phyloP scores from a whole-genome alignment of 495 filamentous ascomycete genomes.

The Xylaria intraflava region DNA sequence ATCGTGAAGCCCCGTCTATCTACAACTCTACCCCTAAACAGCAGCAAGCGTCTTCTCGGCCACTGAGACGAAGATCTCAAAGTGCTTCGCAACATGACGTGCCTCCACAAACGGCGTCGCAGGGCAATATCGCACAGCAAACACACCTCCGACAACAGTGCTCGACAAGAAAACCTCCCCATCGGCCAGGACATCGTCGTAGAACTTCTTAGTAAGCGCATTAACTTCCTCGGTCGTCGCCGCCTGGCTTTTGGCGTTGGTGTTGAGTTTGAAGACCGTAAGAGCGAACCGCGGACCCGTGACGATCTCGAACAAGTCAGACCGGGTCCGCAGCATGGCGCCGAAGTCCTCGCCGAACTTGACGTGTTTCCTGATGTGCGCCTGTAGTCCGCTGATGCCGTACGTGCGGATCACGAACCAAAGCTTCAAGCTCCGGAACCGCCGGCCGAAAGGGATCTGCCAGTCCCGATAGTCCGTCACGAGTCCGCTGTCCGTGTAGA shows the following conservation, averaged over 20 bases:
- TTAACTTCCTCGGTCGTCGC: slow-evolving; percentile 42
- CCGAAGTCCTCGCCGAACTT: slow-evolving; percentile 64
- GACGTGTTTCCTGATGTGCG: slow-evolving; percentile 62
- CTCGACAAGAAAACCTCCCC: slow-evolving; percentile 83
- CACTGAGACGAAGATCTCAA: slow-evolving; percentile 66
- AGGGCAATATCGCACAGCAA: slow-evolving; percentile 77
- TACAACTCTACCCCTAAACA: slow-evolving; percentile 4
- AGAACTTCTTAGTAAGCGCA: slow-evolving; percentile 65
- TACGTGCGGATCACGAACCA: slow-evolving; percentile 95
- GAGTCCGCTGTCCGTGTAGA: slow-evolving; percentile 69
- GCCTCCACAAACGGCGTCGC: slow-evolving; percentile 58
- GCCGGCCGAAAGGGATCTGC: slow-evolving; percentile 90
- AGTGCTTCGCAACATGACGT: slow-evolving; percentile 64
- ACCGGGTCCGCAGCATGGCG: slow-evolving; percentile 44
- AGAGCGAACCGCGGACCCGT: slow-evolving; percentile 71
- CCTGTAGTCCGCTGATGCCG: slow-evolving; percentile 70
- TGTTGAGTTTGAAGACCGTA: slow-evolving; percentile 61
- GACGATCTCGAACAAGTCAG: slow-evolving; percentile 73
- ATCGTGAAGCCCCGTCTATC: no score
- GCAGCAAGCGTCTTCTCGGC: slow-evolving; percentile 53
- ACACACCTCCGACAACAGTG: slow-evolving; percentile 65
- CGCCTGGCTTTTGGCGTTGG: slow-evolving; percentile 4
- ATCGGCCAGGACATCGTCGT: slow-evolving; percentile 65
- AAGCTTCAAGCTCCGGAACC: slow-evolving; percentile 90
- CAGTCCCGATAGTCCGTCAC: slow-evolving; percentile 98